phyloP scores from a whole-genome alignment of 2,329 filamentous ascomycete species.

The Thielaviopsis euricoi region DNA sequence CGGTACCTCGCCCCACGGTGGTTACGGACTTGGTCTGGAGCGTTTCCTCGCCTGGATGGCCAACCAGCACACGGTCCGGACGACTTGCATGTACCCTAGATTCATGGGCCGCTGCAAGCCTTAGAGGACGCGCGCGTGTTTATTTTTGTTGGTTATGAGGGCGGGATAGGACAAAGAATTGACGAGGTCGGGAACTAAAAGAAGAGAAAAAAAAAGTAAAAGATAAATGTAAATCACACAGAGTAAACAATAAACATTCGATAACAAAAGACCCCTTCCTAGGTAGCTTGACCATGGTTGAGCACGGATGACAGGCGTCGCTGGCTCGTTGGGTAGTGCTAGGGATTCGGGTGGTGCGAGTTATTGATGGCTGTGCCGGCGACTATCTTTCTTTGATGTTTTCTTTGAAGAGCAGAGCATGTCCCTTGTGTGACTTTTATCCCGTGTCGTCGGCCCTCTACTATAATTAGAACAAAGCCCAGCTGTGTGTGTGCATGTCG shows the following conservation, averaged over 20 bases:
- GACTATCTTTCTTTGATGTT: not conserved
- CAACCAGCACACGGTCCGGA: slow-evolving; percentile 47
- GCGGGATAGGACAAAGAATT: not conserved
- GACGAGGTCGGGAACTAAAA: no score
- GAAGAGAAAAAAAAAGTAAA: not conserved
- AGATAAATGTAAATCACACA: not conserved
- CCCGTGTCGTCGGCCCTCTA: no score
- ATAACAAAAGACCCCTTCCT: not conserved
- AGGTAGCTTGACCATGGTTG: not conserved
- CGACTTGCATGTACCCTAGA: slow-evolving; percentile 59
- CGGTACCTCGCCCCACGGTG: slow-evolving; percentile 79
- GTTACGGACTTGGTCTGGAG: slow-evolving; percentile 85
- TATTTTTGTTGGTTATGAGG: not conserved
- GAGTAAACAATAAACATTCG: not conserved
- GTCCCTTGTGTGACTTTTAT: no score
- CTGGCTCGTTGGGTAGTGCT: not conserved
- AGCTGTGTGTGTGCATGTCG: no score
- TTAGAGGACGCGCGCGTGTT: slow-evolving; percentile 22
- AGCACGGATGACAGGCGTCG: not conserved
- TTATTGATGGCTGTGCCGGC: not conserved
- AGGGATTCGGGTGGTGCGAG: not conserved
- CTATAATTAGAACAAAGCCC: no score
- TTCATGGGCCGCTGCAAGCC: slow-evolving; percentile 72
- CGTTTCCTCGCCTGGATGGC: slow-evolving; percentile 49
- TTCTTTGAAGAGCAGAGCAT: no score